phyloP scores from a whole-genome alignment of 2,329 filamentous ascomycete species.

The Chrysoporthe deuterocubensis region DNA sequence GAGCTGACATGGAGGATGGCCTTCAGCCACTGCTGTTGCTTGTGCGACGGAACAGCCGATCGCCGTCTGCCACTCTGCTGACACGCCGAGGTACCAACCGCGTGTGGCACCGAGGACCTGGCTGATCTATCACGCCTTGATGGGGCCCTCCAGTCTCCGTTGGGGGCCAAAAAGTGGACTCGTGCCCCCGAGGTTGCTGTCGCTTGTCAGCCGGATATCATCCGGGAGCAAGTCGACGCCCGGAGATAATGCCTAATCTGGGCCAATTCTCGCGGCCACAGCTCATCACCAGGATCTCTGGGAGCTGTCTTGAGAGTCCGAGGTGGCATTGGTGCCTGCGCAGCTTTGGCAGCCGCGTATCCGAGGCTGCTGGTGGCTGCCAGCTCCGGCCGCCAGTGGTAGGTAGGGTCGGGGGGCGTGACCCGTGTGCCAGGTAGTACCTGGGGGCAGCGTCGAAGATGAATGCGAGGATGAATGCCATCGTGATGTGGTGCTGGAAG shows the following conservation, averaged over 20 bases:
- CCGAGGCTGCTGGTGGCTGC: neutral
- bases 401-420: neutral
- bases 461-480: neutral
- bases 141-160: neutral
- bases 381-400: too few relatives aligned
- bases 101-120: neutral
- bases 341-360: neutral
- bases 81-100: slow-evolving; percentile 1
- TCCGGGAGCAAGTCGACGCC: neutral
- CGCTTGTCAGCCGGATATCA: neutral
- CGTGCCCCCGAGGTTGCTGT: neutral
- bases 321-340: neutral
- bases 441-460: neutral
- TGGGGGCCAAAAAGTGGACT: slow-evolving; percentile 11
- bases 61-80: neutral
- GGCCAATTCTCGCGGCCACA: neutral
- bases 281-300: neutral
- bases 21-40: neutral
- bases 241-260: slow-evolving; percentile 1
- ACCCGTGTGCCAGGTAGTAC: neutral
- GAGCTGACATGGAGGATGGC: neutral
- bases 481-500: neutral
- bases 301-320: neutral
- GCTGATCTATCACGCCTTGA: neutral
- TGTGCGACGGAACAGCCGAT: neutral